These are phyloP conservation scores for Penicillium simplicissimum DNA, from an alignment of 495 filamentous ascomycete genomes.

Conservation along the genomic window DNA sequence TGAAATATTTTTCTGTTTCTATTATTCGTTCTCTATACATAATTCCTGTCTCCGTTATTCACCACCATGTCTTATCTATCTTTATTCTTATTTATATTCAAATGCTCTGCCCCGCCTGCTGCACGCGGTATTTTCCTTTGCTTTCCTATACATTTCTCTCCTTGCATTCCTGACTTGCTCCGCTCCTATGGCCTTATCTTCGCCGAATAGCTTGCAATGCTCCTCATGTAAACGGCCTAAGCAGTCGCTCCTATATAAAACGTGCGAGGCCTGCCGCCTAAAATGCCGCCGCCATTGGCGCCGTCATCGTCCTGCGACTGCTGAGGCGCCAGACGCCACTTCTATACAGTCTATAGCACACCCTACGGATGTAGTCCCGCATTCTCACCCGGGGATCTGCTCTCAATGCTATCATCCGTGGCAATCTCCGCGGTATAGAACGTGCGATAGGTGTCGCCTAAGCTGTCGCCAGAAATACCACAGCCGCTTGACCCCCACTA, in stretches of 20 bases:
- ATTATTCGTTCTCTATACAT: not conserved
- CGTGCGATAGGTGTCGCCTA: constrained; percentile 8
- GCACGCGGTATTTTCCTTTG: not conserved
- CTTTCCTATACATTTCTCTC: constrained; percentile 9
- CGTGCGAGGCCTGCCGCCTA: constrained; percentile 3
- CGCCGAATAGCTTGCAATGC: constrained; percentile 2
- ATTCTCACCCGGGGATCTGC: constrained; percentile 1
- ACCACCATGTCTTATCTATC: not conserved
- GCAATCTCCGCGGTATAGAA: constrained; percentile 9
- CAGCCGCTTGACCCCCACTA: not conserved
- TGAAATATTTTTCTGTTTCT: not conserved
- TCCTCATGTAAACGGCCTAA: constrained; percentile 3
- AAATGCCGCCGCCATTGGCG: not conserved
- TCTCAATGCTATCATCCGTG: constrained; percentile 2
- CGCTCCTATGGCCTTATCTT: constrained; percentile 3
- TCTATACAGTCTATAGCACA: not conserved
- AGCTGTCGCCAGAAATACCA: not conserved
- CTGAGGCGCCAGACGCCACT: not conserved
- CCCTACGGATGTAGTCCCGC: not conserved
- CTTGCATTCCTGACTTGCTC: not conserved
- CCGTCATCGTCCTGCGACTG: not conserved
- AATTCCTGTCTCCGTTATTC: not conserved
- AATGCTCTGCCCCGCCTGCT: not conserved
- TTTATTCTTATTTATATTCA: not conserved
- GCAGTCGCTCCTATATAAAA: constrained; percentile 10